Percentiles rank a stretch among this genome's conserved stretches.
These are phyloP conservation scores for Pseudogymnoascus sp. DNA, from an alignment of 2,329 filamentous ascomycete species.

Conservation along the genomic window DNA sequence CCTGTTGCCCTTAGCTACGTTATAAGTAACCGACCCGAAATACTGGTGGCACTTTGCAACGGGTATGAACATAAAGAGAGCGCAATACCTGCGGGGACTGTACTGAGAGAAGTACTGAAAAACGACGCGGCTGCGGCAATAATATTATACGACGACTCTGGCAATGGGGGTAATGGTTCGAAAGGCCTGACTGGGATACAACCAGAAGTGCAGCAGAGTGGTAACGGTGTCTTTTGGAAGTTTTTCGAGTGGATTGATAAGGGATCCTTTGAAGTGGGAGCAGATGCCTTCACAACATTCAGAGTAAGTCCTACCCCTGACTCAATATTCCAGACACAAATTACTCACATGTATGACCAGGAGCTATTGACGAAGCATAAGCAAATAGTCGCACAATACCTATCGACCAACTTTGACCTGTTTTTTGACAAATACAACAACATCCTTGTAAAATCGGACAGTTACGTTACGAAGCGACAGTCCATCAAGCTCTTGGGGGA, in stretches of 20 bases:
- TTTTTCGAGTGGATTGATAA: slow-evolving; percentile 98
- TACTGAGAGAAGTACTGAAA: slow-evolving; percentile 80
- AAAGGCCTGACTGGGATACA: slow-evolving; percentile 73
- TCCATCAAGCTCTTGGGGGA: slow-evolving; percentile 96
- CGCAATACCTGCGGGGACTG: slow-evolving; percentile 82
- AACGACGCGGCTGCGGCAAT: slow-evolving; percentile 86
- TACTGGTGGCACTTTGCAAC: slow-evolving; percentile 79
- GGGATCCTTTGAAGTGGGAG: slow-evolving; percentile 91
- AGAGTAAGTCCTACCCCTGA: slow-evolving; percentile 50
- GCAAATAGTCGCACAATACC: slow-evolving; percentile 76
- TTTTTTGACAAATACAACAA: slow-evolving; percentile 92
- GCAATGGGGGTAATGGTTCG: slow-evolving; percentile 60
- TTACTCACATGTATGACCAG: slow-evolving; percentile 37
- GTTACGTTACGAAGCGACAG: slow-evolving; percentile 96
- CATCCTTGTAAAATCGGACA: slow-evolving; percentile 80
- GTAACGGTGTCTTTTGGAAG: slow-evolving; percentile 85
- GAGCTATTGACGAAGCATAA: slow-evolving; percentile 95
- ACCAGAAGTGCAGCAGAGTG: slow-evolving; percentile 65
- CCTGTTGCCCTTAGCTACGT: slow-evolving; percentile 85
- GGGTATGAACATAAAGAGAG: slow-evolving; percentile 88
- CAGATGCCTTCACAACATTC: slow-evolving; percentile 96
- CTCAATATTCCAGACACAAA: background rate
- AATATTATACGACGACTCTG: slow-evolving; percentile 85
- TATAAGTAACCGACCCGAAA: slow-evolving; percentile 75
- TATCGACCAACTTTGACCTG: slow-evolving; percentile 81